Conservation (phyloP, 768 basidiomycete genomes). For the Suillus sp. region DNA sequence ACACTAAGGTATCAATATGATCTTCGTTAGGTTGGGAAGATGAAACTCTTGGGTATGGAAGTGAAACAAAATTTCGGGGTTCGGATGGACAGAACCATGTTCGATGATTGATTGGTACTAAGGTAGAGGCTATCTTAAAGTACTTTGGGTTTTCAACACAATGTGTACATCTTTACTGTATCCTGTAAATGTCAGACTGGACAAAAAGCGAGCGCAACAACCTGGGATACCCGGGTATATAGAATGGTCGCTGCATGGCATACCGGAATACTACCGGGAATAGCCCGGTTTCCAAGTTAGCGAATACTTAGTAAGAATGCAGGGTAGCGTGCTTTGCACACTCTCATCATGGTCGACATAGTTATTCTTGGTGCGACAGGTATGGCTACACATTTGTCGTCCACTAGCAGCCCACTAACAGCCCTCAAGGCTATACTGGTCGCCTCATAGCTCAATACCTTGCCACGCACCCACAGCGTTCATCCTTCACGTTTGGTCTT, state of each 20-base stretch:
- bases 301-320: not conserved
- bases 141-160: not conserved
- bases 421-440: conserved; percentile 62
- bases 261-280: not conserved
- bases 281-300: not conserved
- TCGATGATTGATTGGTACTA: conserved; percentile 42
- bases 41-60: conserved; percentile 89
- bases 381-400: conserved; percentile 24
- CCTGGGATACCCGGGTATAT: no score
- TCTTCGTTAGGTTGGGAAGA: conserved; percentile 63
- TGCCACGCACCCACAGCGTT: conserved; percentile 56
- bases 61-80: conserved; percentile 84
- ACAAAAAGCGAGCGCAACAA: not conserved
- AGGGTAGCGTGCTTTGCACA: not conserved
- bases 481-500: conserved; percentile 64
- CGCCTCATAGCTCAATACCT: conserved; percentile 71
- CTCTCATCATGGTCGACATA: conserved; percentile 49
- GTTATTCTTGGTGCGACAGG: conserved; percentile 73
- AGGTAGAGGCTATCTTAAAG: not conserved
- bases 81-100: conserved; percentile 75
- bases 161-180: conserved; percentile 2
- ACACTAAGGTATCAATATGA: not conserved
- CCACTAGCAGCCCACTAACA: not conserved
- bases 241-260: no score
- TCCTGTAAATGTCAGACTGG: not conserved